Evolutionary conservation across 2,329 filamentous ascomycete species (phyloP), one percentile per base, ranked within the genome.

Genomic region (Dactylonectria macrodidyma): DNA sequence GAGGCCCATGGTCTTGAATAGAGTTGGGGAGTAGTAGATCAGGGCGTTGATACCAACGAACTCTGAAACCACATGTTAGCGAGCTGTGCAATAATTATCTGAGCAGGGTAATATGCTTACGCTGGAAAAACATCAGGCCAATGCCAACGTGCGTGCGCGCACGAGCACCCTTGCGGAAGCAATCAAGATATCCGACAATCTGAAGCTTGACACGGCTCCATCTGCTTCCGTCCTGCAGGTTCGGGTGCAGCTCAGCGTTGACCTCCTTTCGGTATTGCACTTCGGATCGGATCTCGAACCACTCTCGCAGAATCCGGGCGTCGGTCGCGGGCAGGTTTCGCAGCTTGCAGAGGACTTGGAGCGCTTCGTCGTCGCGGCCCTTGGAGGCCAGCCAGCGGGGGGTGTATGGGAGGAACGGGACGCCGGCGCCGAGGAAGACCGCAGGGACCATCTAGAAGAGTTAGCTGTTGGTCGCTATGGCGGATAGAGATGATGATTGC

Each of bases 11-110:
- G 85, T 83, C 0, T 64, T 80, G 79, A 90, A 91, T 62, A 90
- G 89, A 41, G 85, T 84, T 0, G 89, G 88, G 0, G 86, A 85
- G 69, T 89, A 90, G 79, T 89, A 89, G 74, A 89, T 85, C 36
- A 87, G 81, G 1, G 82, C 82, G 60, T 84, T 84, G n/a, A 81
- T 76, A 2, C 76, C 76, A 19, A 69, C 65, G 30, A 76, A 74
- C 47, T 77, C 59, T 61, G 12, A 1, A 19, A 26, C 10, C 11
- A 10, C n/a, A 38, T 14, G 33, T 59, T 11, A 59, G 54, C 22
- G 6, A n/a, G 46, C 8, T 0, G 11, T 34, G 14, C 9, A 2
- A 26, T 5, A 19, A 19, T 19, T 19, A 24, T 11, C 24, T 30
- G 12, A 5, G 38, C 3, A 3, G 14, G n/a, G 4, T 44, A 2